Base-by-base conservation (phyloP, 2,329 filamentous ascomycete genomes). In the Tolypocladium album region DNA sequence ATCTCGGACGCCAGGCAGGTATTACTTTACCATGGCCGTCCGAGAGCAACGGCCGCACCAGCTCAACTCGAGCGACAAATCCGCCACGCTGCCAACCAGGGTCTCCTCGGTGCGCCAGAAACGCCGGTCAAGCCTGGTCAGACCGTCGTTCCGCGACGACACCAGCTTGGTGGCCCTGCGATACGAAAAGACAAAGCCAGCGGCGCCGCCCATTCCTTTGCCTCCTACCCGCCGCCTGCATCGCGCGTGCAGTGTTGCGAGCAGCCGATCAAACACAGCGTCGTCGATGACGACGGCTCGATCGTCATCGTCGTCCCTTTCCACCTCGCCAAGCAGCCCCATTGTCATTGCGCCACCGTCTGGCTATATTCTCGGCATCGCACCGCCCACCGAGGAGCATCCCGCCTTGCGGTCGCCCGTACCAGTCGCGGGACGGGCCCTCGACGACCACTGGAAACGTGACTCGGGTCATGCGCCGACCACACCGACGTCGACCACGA, bases 131-230 rank as follows among this genome's bases (percentile, higher is more conserved):
- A 64, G 70, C 60, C 68, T 72, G 62, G 66, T 66, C 52, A 69
- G 66, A 61, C 62, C 67, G 22, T 68, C 69, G 40, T 72, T 82
- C 66, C 74, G 77, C 61, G 78, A 80, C 67, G 81, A 82, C 65
- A 72, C 75, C 50, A 73, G 71, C 64, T 70, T 86, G 65, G 76
- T 86, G 61, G 79, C 78, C 56, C 67, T 87, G 59, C 80, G 82
- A 61, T 87, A 87, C 73, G 84, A 87, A 68, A 79, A 86, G 70
- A 83, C 82, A 42, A 73, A 79, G 57, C 78, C 81, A 65, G 81
- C 81, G 56, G 79, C 82, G 69, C 81, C 81, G 61, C 84, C 84
- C 42, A 82, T 85, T 63, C 79, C 79, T 55, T 71, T 83, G 61
- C 71, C 78, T 56, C 76, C 79, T 63, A 70, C 70, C 62, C 74